phyloP scores from a whole-genome alignment of 2,329 filamentous ascomycete species.

The Rhexocercosporidium sp. region DNA sequence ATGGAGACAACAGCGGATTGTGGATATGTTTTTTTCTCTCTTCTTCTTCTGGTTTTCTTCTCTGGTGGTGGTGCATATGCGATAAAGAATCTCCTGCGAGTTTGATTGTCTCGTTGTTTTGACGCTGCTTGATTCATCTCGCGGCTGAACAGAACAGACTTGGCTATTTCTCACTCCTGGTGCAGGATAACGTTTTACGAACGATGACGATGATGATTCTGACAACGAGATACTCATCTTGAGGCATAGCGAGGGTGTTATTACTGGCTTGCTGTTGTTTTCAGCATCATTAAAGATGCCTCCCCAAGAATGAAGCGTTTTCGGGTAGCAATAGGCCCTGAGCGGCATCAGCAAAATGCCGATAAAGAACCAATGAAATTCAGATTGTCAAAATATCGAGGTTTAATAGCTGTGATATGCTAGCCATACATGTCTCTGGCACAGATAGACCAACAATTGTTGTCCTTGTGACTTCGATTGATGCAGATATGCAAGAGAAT shows the following conservation, averaged over 20 bases:
- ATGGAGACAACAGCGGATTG: background rate
- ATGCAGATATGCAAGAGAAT: background rate
- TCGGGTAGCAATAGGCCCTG: conserved; percentile 5
- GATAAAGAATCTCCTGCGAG: background rate
- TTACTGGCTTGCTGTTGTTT: background rate
- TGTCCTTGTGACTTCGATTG: background rate
- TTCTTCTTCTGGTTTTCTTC: background rate
- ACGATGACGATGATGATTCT: background rate
- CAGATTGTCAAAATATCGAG: background rate
- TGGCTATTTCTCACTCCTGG: background rate
- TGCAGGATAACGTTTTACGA: background rate
- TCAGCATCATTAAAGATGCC: background rate
- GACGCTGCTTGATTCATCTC: background rate
- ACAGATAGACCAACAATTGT: background rate
- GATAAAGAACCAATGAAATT: background rate
- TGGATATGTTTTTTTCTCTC: background rate
- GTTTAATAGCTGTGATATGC: background rate
- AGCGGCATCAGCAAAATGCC: background rate
- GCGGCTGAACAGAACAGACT: background rate
- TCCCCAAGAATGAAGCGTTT: background rate
- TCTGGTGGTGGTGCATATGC: background rate
- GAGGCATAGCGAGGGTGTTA: background rate
- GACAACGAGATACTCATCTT: background rate
- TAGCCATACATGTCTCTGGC: background rate
- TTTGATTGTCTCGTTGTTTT: background rate